These are phyloP conservation scores for Priceomyces carsonii DNA, from an alignment of 805 yeast species.

Conservation along the genomic window DNA sequence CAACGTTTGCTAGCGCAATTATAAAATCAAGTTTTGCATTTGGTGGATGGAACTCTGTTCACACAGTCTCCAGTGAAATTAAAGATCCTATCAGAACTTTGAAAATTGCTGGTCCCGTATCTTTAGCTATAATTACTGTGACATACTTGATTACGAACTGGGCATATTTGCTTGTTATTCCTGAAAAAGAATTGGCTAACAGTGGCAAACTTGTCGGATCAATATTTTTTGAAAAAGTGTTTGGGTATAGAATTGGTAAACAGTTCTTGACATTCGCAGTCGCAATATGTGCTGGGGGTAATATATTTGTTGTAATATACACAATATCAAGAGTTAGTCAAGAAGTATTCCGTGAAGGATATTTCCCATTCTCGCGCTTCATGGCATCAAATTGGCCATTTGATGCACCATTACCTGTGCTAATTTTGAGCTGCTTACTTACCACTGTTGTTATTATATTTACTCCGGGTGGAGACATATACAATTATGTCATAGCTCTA, in stretches of 20 bases:
- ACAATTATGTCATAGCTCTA: constrained; percentile 50
- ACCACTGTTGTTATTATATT: constrained; percentile 39
- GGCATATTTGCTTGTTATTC: constrained; percentile 57
- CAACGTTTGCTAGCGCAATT: constrained; percentile 55
- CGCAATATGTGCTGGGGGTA: constrained; percentile 63
- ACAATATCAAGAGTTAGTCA: constrained; percentile 63
- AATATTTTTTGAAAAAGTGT: constrained; percentile 53
- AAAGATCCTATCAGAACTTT: constrained; percentile 58
- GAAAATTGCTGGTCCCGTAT: constrained; percentile 60
- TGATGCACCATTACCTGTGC: constrained; percentile 56
- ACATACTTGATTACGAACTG: constrained; percentile 54
- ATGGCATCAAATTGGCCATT: constrained; percentile 59
- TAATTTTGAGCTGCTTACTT: constrained; percentile 43
- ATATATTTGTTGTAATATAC: constrained; percentile 61
- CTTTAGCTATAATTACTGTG: constrained; percentile 46
- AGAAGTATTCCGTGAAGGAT: constrained; percentile 65
- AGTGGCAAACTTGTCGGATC: constrained; percentile 65
- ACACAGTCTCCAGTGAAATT: constrained; percentile 61
- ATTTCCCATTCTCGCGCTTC: constrained; percentile 50
- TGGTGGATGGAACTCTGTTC: constrained; percentile 65
- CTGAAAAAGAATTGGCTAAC: constrained; percentile 51
- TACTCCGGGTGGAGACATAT: constrained; percentile 51
- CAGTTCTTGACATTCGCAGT: constrained; percentile 56
- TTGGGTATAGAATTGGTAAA: constrained; percentile 54
- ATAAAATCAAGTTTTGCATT: constrained; percentile 60